A percentile compares a stretch with the other conserved stretches of the same genome.
phyloP scores from a whole-genome alignment of 768 basidiomycete species.

The Russula virescens region DNA sequence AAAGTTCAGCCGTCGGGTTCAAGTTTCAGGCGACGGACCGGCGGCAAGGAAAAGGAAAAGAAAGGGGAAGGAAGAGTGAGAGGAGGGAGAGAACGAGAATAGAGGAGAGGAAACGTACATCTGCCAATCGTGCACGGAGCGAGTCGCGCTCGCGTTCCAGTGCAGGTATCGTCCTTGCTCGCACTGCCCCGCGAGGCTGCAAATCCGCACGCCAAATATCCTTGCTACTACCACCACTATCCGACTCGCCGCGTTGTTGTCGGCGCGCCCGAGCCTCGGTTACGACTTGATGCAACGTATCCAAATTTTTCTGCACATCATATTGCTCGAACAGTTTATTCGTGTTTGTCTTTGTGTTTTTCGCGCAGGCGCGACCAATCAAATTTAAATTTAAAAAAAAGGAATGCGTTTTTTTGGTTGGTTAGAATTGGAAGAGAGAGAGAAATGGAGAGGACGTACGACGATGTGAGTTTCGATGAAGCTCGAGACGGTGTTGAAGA shows the following conservation, averaged over 20 bases:
- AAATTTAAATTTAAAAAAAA: too few relatives aligned
- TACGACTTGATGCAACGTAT: constrained; percentile 63
- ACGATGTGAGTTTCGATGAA: constrained; percentile 65
- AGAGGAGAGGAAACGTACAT: constrained; percentile 27
- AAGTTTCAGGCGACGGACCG: too few relatives aligned
- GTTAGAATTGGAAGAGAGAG: not conserved
- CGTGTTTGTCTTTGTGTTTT: constrained; percentile 46
- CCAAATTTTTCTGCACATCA: constrained; percentile 61
- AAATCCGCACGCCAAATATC: constrained; percentile 65
- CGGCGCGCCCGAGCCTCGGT: constrained; percentile 57
- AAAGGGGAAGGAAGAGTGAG: too few relatives aligned
- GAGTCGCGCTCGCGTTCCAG: constrained; percentile 41
- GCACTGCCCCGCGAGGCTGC: constrained; percentile 55
- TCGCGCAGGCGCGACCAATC: too few relatives aligned
- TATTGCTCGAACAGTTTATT: constrained; percentile 67
- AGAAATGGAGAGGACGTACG: constrained; percentile 16
- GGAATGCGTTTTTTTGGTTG: too few relatives aligned
- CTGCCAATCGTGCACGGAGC: constrained; percentile 35
- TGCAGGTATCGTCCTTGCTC: constrained; percentile 58
- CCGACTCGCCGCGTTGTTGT: constrained; percentile 37
- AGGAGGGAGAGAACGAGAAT: too few relatives aligned
- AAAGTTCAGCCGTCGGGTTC: not conserved
- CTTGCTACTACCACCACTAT: constrained; percentile 22
- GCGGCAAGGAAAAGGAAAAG: too few relatives aligned
- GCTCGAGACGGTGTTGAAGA: constrained; percentile 54